Base-by-base conservation (phyloP, 305 asterid genomes). In the Ilex paraguariensis region DNA sequence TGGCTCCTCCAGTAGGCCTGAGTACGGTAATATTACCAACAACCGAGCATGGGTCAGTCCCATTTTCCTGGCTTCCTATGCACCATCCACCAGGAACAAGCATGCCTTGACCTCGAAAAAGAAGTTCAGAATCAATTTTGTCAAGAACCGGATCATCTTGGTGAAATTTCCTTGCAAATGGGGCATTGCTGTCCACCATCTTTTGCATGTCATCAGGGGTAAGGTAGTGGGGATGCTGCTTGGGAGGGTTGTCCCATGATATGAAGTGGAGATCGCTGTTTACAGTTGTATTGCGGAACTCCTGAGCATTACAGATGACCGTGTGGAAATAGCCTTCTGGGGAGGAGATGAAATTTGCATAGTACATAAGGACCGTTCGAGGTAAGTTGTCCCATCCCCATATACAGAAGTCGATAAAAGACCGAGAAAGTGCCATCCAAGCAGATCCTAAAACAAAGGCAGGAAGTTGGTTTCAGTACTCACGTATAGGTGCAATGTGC, bases 321-420 rank as follows among this genome's bases (percentile, higher is more conserved):
- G 97, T 93, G 74, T 93, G 99, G 85, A 93, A 93, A 74, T 93
- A 93, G 62, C 99, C 99, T 72, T 93, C 99, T 0, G 99, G 99
- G 13, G 99, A 90, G 33, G 99, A 93, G 44, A 93, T 70, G 85
- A 93, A 93, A 80, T 93, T 93, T 6, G 99, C 89, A 15, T 93
- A 93, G 81, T 93, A 93, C 99, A 93, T 93, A 6, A 93, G 95
- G 45, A 86, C 96, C 0, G 95, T 93, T 70, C 99, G 74, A 0
- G 99, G 99, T 40, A 93, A 77, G 77, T 93, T 93, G 75, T 90
- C 95, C 96, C 96, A 93, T 63, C 99, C 99, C 99, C 99, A 87
- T 73, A 93, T 75, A 78, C 90, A 81, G 82, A 86, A 93, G 77
- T 93, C 99, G 7, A 93, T 57, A 70, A 93, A 93, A 40, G 97